Base-by-base conservation (phyloP, 2,329 filamentous ascomycete genomes). In the Pseudohalonectria lignicola region DNA sequence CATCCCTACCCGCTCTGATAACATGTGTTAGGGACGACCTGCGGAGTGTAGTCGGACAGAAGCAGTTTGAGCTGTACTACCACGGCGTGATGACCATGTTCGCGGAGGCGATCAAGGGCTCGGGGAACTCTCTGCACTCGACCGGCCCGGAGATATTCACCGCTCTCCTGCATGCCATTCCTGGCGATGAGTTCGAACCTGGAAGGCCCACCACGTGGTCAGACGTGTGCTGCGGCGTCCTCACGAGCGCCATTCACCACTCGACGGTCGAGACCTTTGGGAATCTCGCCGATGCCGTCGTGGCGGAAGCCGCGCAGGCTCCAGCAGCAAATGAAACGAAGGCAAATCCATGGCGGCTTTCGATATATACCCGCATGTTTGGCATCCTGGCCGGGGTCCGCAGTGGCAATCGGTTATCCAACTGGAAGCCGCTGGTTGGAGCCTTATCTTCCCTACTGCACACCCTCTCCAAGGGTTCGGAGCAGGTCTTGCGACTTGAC, bases 41-140 rank as follows among this genome's bases (percentile, higher is more conserved):
- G 36, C 48, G 69, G 36, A 64, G 61, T 26, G 59, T 66, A 38
- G 60, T 59, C 23, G 69, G 67, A n/a, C 66, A 69, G 11, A 69
- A 69, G 30, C 71, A 79, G 43, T 74, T 75, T 43, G 64, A 67
- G 11, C 68, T 86, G 12, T 94, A 94, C 55, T 81, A 82, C 45
- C 79, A 93, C 53, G 92, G 90, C 39, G 60, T 95, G 33, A 95
- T 94, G 86, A 84, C 78, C 15, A 80, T 96, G 68, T 86, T 95
- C 51, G 79, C 86, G 4, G 90, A 96, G 57, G 80, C 88, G 8
- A 71, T 76, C 48, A 81, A 82, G 56, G 72, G 76, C 13, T 69
- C 76, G 12, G 74, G 76, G 3, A 51, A 68, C 35, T 68, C 64
- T 2, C 59, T 81, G 34, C 76, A 81, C 49, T 80, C 77, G 2